A percentile compares a stretch with the other conserved stretches of the same genome.
phyloP scores from a whole-genome alignment of 176 grass and related monocot genomes.

The Urochloa ruziziensis region DNA sequence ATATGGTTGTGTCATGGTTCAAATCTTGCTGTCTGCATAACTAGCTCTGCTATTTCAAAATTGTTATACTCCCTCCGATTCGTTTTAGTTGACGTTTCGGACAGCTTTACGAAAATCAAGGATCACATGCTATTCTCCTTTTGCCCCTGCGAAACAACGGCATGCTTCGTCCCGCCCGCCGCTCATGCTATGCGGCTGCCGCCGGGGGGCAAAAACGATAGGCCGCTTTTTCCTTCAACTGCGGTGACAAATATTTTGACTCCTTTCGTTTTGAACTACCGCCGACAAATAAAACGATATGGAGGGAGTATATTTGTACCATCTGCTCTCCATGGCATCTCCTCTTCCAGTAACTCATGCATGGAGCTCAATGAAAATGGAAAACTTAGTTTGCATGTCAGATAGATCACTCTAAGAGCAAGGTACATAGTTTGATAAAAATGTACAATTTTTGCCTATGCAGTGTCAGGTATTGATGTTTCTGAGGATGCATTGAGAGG shows the following conservation, averaged over 20 bases:
- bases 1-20: background rate
- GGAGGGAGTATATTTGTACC: background rate
- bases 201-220: too few relatives aligned
- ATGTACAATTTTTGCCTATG: slow-evolving; percentile 19
- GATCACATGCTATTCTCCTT: too few relatives aligned
- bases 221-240: too few relatives aligned
- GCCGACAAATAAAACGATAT: too few relatives aligned
- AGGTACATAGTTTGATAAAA: slow-evolving; percentile 4
- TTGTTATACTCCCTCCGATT: too few relatives aligned
- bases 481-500: slow-evolving; percentile 45
- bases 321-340: background rate
- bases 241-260: too few relatives aligned
- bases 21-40: background rate
- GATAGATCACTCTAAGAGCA: background rate
- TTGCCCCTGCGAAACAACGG: too few relatives aligned
- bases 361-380: background rate
- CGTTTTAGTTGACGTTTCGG: too few relatives aligned
- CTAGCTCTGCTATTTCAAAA: background rate
- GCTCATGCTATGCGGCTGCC: too few relatives aligned
- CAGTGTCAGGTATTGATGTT: slow-evolving; percentile 60
- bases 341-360: background rate
- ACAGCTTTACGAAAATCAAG: too few relatives aligned
- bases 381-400: slow-evolving; percentile 6
- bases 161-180: too few relatives aligned
- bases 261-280: too few relatives aligned